Conservation (phyloP, 2,329 filamentous ascomycete genomes). For the Coniochaeta sp. region DNA sequence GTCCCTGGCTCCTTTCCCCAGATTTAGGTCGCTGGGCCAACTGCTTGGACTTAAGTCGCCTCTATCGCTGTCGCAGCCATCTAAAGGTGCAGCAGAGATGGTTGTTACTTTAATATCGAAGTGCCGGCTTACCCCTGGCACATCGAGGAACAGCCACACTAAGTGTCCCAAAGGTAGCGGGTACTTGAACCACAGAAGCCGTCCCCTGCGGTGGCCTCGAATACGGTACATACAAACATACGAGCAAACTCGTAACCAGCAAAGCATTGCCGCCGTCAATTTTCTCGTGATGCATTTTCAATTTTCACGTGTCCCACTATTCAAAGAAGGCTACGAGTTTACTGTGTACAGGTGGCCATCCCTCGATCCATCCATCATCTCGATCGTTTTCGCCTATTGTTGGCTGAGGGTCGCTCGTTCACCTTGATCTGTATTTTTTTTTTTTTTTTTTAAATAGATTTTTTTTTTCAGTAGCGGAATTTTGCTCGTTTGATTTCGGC, state of each 20-base stretch:
- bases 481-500: neutral
- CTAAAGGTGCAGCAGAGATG: neutral
- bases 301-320: neutral
- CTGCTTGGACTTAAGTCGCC: neutral
- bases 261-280: neutral
- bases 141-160: neutral
- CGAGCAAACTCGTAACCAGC: neutral
- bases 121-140: neutral
- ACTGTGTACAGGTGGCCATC: no score
- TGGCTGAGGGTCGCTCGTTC: neutral
- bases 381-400: neutral
- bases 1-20: neutral
- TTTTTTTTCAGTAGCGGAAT: neutral
- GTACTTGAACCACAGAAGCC: neutral
- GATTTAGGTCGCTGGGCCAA: neutral
- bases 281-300: neutral
- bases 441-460: no score
- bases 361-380: neutral
- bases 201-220: no score
- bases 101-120: neutral
- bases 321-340: neutral
- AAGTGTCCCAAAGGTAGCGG: neutral
- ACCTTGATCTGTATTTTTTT: neutral
- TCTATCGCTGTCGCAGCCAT: neutral
- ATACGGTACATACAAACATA: no score